Conservation (phyloP, 2,329 filamentous ascomycete species). For the Aspergillus texensis region DNA sequence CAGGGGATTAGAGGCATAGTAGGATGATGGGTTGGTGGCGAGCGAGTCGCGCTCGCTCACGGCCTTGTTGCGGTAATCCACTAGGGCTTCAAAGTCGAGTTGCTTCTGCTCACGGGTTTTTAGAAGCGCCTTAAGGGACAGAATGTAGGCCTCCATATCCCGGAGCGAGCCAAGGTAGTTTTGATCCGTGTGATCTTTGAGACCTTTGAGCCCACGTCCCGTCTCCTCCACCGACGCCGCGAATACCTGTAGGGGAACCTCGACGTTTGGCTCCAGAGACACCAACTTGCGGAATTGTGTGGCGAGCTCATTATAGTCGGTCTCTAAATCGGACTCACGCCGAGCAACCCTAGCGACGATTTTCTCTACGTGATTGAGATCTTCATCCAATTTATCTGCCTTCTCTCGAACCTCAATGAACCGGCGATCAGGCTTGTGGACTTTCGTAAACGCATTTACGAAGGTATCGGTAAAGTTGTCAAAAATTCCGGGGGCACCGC, state of each 20-base stretch:
- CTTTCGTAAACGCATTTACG: conserved; percentile 95
- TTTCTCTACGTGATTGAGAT: conserved; percentile 90
- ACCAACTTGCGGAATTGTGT: conserved; percentile 95
- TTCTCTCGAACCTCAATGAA: conserved; percentile 94
- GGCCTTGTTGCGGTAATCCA: conserved; percentile 92
- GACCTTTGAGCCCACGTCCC: conserved; percentile 71
- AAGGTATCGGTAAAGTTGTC: conserved; percentile 96
- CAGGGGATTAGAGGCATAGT: conserved; percentile 56
- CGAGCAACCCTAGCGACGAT: conserved; percentile 89
- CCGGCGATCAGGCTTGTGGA: conserved; percentile 90
- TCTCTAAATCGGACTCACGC: conserved; percentile 82
- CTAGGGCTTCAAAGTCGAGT: conserved; percentile 93
- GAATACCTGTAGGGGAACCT: conserved; percentile 80
- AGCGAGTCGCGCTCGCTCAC: conserved; percentile 83
- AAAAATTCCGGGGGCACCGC: conserved; percentile 68
- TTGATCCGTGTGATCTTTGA: conserved; percentile 91
- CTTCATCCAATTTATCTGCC: conserved; percentile 91
- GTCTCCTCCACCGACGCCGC: conserved; percentile 84
- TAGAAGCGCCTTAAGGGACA: conserved; percentile 82
- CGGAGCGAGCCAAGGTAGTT: conserved; percentile 90
- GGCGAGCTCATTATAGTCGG: conserved; percentile 85
- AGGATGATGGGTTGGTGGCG: conserved; percentile 62
- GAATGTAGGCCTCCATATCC: conserved; percentile 94
- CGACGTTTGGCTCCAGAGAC: conserved; percentile 82
- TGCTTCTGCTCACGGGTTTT: conserved; percentile 97